Conservation (phyloP, 805 yeast species). For the Wickerhamiella vanderwaltii region DNA sequence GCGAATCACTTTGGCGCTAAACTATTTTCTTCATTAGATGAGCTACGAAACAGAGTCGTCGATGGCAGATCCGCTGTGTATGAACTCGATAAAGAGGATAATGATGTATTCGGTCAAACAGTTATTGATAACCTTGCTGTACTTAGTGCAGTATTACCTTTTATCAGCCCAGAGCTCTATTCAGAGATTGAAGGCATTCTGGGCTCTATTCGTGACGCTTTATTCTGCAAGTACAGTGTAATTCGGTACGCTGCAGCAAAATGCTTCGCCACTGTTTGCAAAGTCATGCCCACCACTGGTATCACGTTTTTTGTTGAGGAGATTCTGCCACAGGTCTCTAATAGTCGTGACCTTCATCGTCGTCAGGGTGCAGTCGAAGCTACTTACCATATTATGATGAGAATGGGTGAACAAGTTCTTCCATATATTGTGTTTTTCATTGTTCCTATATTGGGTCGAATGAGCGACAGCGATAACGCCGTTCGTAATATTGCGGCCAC, state of each 20-base stretch:
- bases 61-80: neutral
- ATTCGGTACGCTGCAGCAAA: slow-evolving; percentile 84
- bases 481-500: slow-evolving; percentile 87
- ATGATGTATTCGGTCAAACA: slow-evolving; percentile 37
- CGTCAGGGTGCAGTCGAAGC: slow-evolving; percentile 94
- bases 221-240: slow-evolving; percentile 65
- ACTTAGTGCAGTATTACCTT: slow-evolving; percentile 58
- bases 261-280: slow-evolving; percentile 70
- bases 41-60: slow-evolving; percentile 28
- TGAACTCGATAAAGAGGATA: slow-evolving; percentile 15
- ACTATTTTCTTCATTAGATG: slow-evolving; percentile 52
- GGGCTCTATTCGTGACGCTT: slow-evolving; percentile 37
- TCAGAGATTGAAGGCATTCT: slow-evolving; percentile 34
- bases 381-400: slow-evolving; percentile 66
- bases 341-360: slow-evolving; percentile 53
- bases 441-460: slow-evolving; percentile 92
- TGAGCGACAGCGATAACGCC: slow-evolving; percentile 89
- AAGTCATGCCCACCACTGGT: slow-evolving; percentile 52
- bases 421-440: slow-evolving; percentile 93
- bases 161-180: slow-evolving; percentile 39
- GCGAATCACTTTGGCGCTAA: slow-evolving; percentile 40
- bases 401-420: slow-evolving; percentile 78
- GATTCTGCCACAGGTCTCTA: slow-evolving; percentile 67
- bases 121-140: slow-evolving; percentile 81
- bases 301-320: slow-evolving; percentile 69